A percentile compares a stretch with the other conserved stretches of the same genome.
phyloP scores from a whole-genome alignment of 169 alveolate species.

The Toxoplasma gondii region DNA sequence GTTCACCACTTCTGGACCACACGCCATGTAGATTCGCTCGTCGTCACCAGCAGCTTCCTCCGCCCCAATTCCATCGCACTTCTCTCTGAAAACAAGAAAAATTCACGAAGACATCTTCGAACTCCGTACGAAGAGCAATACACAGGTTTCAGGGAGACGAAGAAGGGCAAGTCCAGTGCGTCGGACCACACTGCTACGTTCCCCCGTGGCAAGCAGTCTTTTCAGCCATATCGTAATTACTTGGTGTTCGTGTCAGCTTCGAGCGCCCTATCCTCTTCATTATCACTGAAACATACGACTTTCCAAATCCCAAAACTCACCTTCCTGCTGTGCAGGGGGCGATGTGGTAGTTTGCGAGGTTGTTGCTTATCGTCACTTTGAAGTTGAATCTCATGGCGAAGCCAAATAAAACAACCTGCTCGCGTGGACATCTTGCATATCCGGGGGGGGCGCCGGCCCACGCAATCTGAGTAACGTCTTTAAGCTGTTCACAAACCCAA shows the following conservation, averaged over 20 bases:
- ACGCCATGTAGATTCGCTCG: slow-evolving; percentile 79
- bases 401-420: slow-evolving; percentile 80
- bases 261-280: too few relatives aligned
- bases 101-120: slow-evolving; percentile 37
- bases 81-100: slow-evolving; percentile 75
- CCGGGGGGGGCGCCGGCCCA: slow-evolving; percentile 84
- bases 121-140: background rate
- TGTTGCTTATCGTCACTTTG: background rate
- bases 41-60: slow-evolving; percentile 68
- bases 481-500: slow-evolving; percentile 53
- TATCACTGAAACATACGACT: background rate
- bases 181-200: background rate
- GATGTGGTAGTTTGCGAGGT: slow-evolving; percentile 58
- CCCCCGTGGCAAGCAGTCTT: background rate
- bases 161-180: background rate
- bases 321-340: slow-evolving; percentile 60
- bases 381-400: slow-evolving; percentile 72
- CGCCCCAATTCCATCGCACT: slow-evolving; percentile 77
- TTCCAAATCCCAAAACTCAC: background rate
- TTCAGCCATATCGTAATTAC: background rate
- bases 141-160: background rate
- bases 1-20: slow-evolving; percentile 78
- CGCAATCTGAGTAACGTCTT: slow-evolving; percentile 68
- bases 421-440: slow-evolving; percentile 82
- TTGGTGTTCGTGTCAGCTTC: too few relatives aligned